phyloP scores from a whole-genome alignment of 2,329 filamentous ascomycete species.

The Juglanconis oblonga region DNA sequence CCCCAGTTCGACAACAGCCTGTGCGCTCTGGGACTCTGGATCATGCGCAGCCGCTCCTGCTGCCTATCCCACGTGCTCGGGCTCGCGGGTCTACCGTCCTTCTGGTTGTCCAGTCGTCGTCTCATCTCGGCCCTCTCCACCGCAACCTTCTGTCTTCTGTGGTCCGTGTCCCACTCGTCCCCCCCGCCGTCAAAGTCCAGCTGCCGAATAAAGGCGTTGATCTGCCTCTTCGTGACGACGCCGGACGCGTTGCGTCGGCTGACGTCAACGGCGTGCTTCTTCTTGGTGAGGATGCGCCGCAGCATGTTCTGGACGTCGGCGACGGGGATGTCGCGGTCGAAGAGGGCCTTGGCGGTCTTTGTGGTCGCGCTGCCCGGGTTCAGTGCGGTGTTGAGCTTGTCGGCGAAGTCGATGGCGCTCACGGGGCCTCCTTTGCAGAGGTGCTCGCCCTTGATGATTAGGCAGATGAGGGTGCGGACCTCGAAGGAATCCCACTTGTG shows the following conservation, averaged over 20 bases:
- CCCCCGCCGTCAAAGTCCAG: slow-evolving; percentile 8
- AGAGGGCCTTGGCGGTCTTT: neutral
- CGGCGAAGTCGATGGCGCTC: slow-evolving; percentile 8
- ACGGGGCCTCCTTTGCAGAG: neutral
- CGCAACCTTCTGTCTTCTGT: neutral
- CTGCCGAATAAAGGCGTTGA: slow-evolving; percentile 14
- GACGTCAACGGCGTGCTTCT: slow-evolving; percentile 12
- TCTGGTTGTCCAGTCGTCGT: neutral
- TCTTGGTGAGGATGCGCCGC: slow-evolving; percentile 14
- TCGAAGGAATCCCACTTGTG: slow-evolving; percentile 15
- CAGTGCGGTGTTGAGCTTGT: slow-evolving; percentile 15
- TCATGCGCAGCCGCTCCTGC: neutral
- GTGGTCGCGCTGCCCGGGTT: slow-evolving; percentile 5
- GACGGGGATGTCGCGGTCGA: slow-evolving; percentile 12
- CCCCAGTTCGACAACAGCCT: slow-evolving; percentile 11
- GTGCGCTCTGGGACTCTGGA: slow-evolving; percentile 1
- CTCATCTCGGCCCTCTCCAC: slow-evolving; percentile 1
- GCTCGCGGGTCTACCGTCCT: neutral
- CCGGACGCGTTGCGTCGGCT: neutral
- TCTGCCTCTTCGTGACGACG: slow-evolving; percentile 3
- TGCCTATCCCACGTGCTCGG: neutral
- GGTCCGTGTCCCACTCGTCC: slow-evolving; percentile 1
- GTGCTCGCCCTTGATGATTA: slow-evolving; percentile 17
- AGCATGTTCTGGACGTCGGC: slow-evolving; percentile 11
- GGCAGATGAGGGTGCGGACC: slow-evolving; percentile 14